These are phyloP conservation scores for Leishmania braziliensis DNA, from an alignment of 208 protist genomes.

Conservation along the genomic window DNA sequence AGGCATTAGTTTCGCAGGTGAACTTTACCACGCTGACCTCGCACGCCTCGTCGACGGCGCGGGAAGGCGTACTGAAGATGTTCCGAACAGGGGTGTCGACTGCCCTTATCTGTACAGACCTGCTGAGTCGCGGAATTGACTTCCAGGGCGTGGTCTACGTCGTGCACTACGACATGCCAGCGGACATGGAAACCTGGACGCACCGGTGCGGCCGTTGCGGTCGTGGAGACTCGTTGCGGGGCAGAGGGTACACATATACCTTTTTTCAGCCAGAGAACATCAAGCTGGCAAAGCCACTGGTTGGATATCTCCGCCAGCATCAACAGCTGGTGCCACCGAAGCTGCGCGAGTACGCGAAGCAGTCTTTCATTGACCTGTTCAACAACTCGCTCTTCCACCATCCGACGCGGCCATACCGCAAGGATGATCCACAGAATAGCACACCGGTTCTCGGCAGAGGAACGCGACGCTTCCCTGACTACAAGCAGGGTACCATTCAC, in stretches of 20 bases:
- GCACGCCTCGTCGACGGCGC: slow-evolving; percentile 53
- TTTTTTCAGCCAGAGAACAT: slow-evolving; percentile 90
- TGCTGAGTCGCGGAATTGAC: slow-evolving; percentile 97
- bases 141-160: slow-evolving; percentile 97
- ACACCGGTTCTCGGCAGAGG: slow-evolving; percentile 65
- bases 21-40: slow-evolving; percentile 72
- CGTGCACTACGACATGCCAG: slow-evolving; percentile 97
- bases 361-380: slow-evolving; percentile 81
- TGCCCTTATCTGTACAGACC: slow-evolving; percentile 97
- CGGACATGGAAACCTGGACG: slow-evolving; percentile 96
- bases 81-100: slow-evolving; percentile 92
- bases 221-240: slow-evolving; percentile 56
- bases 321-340: slow-evolving; percentile 80
- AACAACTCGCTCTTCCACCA: slow-evolving; percentile 78
- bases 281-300: slow-evolving; percentile 78
- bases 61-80: slow-evolving; percentile 82
- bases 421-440: slow-evolving; percentile 64
- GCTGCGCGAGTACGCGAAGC: slow-evolving; percentile 80
- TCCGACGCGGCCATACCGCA: slow-evolving; percentile 69
- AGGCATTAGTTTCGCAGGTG: slow-evolving; percentile 41
- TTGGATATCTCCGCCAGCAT: slow-evolving; percentile 71
- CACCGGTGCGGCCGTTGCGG: slow-evolving; percentile 97
- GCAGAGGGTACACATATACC: slow-evolving; percentile 72
- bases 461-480: slow-evolving; percentile 70
- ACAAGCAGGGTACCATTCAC: slow-evolving; percentile 63